These are phyloP conservation scores for Lyophyllum shimeji DNA, from an alignment of 768 basidiomycete genomes.

Conservation along the genomic window DNA sequence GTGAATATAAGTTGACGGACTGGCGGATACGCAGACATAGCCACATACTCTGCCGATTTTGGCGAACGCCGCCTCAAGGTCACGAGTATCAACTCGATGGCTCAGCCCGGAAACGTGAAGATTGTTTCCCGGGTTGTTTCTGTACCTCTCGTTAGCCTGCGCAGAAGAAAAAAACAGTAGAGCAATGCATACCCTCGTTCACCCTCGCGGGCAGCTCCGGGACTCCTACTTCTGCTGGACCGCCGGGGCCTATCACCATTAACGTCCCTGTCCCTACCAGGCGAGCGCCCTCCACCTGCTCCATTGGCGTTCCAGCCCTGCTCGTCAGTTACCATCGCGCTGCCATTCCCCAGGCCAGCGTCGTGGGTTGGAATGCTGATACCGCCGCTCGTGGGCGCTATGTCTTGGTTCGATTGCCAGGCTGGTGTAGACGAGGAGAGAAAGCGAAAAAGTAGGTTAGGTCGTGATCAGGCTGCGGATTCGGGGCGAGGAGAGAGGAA, in stretches of 20 bases:
- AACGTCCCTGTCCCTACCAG: conserved; percentile 43
- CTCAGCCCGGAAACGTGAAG: conserved; percentile 61
- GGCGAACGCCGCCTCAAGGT: conserved; percentile 85
- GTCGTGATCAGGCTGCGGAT: conserved; percentile 32
- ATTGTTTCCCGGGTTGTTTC: conserved; percentile 69
- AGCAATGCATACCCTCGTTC: conserved; percentile 55
- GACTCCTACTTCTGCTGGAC: conserved; percentile 80
- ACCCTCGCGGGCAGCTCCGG: conserved; percentile 42
- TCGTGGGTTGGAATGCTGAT: conserved; percentile 74
- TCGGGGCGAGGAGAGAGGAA: conserved; percentile 23
- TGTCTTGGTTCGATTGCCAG: conserved; percentile 78
- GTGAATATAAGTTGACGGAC: not conserved
- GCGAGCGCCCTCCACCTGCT: conserved; percentile 33
- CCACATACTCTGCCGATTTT: conserved; percentile 80
- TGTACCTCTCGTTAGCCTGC: conserved; percentile 24
- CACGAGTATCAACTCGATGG: conserved; percentile 69
- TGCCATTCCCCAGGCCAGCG: conserved; percentile 35
- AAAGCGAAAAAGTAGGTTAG: conserved; percentile 34
- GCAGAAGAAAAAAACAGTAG: conserved; percentile 10
- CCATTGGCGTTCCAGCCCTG: conserved; percentile 49
- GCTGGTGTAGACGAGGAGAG: conserved; percentile 48
- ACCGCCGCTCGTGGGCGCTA: conserved; percentile 61
- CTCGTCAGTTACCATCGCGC: conserved; percentile 52
- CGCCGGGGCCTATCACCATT: conserved; percentile 56
- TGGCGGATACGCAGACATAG: too few species aligned